These are phyloP conservation scores for Calendula officinalis DNA, from an alignment of 129 eudicot genomes.

Conservation along the genomic window DNA sequence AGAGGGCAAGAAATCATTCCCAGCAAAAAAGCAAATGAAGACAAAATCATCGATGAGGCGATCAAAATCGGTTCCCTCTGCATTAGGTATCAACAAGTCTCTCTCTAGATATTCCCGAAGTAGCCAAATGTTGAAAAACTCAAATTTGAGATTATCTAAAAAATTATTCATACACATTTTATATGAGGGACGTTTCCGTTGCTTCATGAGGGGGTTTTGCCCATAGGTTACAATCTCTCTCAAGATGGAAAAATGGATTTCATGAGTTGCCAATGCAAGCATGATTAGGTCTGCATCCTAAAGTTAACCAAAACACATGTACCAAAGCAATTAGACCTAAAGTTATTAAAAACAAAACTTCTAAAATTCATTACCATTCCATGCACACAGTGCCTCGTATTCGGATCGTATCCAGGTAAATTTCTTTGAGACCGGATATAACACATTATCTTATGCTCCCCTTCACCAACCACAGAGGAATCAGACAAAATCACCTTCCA, in stretches of 20 bases:
- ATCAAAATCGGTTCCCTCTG: conserved; percentile 29
- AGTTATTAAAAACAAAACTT: not conserved
- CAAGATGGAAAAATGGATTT: conserved; percentile 31
- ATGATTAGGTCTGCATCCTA: conserved; percentile 54
- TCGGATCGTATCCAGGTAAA: conserved; percentile 50
- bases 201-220: not conserved
- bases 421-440: conserved; percentile 47
- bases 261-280: conserved; percentile 28
- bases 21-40: conserved; percentile 32
- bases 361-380: conserved; percentile 32
- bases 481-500: conserved; percentile 45
- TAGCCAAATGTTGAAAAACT: conserved; percentile 46
- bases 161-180: not conserved
- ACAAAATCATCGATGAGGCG: conserved; percentile 53
- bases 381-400: conserved; percentile 44
- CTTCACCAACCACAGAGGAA: conserved; percentile 52
- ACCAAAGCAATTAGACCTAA: not conserved
- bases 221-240: conserved; percentile 27
- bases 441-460: conserved; percentile 44
- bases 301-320: not conserved
- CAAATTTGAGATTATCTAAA: conserved; percentile 1
- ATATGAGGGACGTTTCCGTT: not conserved
- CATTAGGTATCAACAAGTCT: conserved; percentile 24
- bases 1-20: conserved; percentile 37
- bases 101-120: conserved; percentile 45